A percentile compares a stretch with the other conserved stretches of the same genome.
phyloP scores from a whole-genome alignment of 306 rosid species.

The Cucurbita argyrosperma region DNA sequence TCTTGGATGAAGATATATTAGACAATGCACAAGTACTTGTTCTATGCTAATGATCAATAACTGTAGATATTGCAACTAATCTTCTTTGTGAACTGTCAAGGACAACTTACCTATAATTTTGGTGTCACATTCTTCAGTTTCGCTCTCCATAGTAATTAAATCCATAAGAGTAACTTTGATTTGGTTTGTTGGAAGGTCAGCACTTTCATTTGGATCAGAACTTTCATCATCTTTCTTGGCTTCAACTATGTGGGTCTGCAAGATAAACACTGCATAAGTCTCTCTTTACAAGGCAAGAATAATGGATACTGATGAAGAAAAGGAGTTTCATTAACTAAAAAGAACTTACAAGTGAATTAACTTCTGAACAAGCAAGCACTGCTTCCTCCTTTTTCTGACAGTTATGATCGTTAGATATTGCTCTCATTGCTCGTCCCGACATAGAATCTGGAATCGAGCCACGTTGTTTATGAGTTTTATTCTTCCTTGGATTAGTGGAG shows the following conservation, averaged over 20 bases:
- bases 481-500: conserved; percentile 29
- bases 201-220: conserved; percentile 20
- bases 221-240: conserved; percentile 19
- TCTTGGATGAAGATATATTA: neutral
- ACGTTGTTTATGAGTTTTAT: conserved; percentile 4
- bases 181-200: conserved; percentile 15
- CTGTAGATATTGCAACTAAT: neutral
- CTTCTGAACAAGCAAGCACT: neutral
- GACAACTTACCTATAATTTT: conserved; percentile 1
- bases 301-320: neutral
- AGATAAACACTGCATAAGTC: conserved; percentile 12
- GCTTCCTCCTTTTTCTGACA: conserved; percentile 21
- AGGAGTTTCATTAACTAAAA: neutral
- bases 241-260: conserved; percentile 32
- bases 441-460: conserved; percentile 1
- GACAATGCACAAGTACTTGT: neutral
- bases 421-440: conserved; percentile 17
- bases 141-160: conserved; percentile 15
- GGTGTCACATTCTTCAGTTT: neutral
- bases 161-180: conserved; percentile 9
- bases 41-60: neutral
- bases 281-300: neutral
- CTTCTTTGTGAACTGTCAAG: neutral
- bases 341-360: neutral
- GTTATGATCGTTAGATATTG: conserved; percentile 5